Conservation (phyloP, 2,329 filamentous ascomycete species). For the Phialophora macrospora region DNA sequence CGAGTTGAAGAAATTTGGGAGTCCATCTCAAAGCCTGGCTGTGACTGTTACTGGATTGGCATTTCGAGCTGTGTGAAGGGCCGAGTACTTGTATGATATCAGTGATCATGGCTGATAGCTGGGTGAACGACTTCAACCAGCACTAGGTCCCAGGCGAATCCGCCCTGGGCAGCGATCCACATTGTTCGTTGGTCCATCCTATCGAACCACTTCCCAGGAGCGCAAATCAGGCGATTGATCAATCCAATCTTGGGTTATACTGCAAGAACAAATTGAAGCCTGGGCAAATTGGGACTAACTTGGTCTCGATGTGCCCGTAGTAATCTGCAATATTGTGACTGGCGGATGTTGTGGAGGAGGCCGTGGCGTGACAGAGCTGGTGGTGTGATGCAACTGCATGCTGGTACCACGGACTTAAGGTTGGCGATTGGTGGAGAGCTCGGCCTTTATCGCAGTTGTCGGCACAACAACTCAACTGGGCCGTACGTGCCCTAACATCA, state of each 20-base stretch:
- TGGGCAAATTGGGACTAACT: background rate
- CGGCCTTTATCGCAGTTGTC: background rate
- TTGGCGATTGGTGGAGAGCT: background rate
- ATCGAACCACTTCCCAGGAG: background rate
- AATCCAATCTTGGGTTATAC: background rate
- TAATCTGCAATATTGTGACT: background rate
- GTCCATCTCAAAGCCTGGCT: background rate
- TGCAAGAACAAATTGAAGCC: background rate
- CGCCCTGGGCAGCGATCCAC: background rate
- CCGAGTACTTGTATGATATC: background rate
- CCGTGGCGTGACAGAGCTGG: slow-evolving; percentile 4
- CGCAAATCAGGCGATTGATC: background rate
- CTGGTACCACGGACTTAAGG: background rate
- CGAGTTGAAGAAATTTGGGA: background rate
- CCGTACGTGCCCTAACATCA: background rate
- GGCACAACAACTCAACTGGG: background rate
- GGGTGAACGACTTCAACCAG: background rate
- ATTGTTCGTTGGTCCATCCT: background rate
- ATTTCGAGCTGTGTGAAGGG: background rate
- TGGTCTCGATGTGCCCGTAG: background rate
- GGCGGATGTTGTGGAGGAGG: background rate
- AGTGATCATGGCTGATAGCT: background rate
- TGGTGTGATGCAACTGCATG: slow-evolving; percentile 4
- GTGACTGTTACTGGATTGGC: background rate
- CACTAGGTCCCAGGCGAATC: background rate